Evolutionary conservation across 495 filamentous ascomycete genomes (phyloP).

Genomic region (Penicillium soppii): DNA sequence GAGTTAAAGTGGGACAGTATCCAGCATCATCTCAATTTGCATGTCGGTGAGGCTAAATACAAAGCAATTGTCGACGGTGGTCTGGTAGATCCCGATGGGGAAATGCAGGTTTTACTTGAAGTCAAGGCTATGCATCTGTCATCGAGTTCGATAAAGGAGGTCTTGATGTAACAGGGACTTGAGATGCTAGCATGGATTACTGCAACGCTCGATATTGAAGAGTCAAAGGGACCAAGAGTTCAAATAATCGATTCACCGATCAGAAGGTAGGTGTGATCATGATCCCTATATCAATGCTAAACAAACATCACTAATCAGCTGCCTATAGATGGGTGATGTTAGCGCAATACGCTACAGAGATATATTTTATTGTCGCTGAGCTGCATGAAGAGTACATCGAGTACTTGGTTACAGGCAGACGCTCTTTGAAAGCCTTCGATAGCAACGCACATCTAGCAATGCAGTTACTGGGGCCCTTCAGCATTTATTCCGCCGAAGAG

Average conservation of each 20-base stretch:
- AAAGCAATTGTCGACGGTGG: not conserved
- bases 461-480: not conserved
- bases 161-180: not conserved
- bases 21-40: not conserved
- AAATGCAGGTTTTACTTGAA: not conserved
- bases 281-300: not conserved
- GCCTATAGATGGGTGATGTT: not conserved
- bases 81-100: not conserved
- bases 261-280: not conserved
- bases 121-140: not conserved
- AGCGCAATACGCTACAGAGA: not conserved
- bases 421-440: not conserved
- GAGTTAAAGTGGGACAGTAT: not conserved
- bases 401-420: not conserved
- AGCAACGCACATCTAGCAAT: not conserved
- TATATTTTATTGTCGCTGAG: not conserved
- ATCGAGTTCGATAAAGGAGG: not conserved
- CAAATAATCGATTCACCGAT: not conserved
- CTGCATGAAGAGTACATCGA: not conserved
- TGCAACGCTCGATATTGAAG: not conserved
- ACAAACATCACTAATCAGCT: not conserved
- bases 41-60: not conserved
- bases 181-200: not conserved
- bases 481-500: not conserved
- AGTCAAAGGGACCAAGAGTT: not conserved